Base-by-base conservation (phyloP, 495 filamentous ascomycete genomes). In the Rusavskia elegans region DNA sequence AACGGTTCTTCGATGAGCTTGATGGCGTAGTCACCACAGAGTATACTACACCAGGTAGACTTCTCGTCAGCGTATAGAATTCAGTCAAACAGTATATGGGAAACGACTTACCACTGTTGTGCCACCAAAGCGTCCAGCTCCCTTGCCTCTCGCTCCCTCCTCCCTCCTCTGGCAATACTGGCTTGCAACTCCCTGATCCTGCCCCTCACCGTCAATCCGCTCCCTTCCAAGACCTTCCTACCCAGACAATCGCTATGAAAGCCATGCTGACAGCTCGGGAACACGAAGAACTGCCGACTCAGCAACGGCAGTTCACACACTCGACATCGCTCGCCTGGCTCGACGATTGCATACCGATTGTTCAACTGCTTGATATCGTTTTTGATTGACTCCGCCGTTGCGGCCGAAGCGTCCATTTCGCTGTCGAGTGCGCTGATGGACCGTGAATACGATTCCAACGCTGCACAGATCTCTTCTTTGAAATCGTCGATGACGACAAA, bases 401-500 rank as follows among this genome's bases (percentile, higher is more conserved):
- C 77, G 10, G 86, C 82, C 7, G 80, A 83, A 55, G 92, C 89
- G 64, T 98, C 93, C 93, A 97, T 98, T 63, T 97, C 92, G 53
- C 83, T 78, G 49, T 89, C 85, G n/a, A 98, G 69, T 1, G 69
- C 73, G 57, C 96, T 90, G 60, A 98, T 98, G 54, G 86, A 83
- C 8, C 84, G 81, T 38, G 79, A 83, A 67, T 98, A 97, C 25
- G 89, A 82, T 66, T 98, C 93, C 4, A 98, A 72, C 2, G 92
- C 92, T 0, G 79, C 72, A 70, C 92, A 98, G 21, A 98, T 97
- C 61, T 97, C 93, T 49, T 95, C 87, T 64, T 98, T 96, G 73
- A 98, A 97, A 66, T 95, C 88, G 61, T 98, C 92, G 51, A 98
- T 96, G 45, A 95, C 83, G n/a, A 96, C 87, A 57, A 98, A 98